Base-by-base conservation (phyloP, 495 filamentous ascomycete genomes). In the Trichoderma virens region DNA sequence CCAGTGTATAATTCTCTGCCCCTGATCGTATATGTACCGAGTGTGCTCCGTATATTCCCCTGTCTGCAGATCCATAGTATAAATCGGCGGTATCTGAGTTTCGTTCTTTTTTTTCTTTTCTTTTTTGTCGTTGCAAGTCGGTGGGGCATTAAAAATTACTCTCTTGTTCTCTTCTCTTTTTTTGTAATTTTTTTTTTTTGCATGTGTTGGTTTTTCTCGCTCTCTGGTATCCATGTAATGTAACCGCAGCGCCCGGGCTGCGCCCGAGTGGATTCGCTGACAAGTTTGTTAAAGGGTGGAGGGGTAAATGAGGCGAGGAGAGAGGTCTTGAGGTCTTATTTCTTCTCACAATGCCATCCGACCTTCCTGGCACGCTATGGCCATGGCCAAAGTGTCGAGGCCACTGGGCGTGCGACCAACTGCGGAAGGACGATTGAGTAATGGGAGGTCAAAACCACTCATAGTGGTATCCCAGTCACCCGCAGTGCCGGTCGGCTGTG, bases 391-490 rank as follows among this genome's bases (percentile, higher is more conserved):
- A 30, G 60, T 25, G 34, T 65, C 60, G 30, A 65, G 45, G 13
- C 64, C 64, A 31, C 43, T 65, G 64, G 59, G 61, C 16, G 43
- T 31, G 18, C 41, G 35, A 32, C 60, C 51, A 2, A 63, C 65
- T 0, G 69, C 70, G 25, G 64, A 68, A 4, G 77, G 75, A 9
- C 76, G 76, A 32, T 69, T 68, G 67, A 74, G 70, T 0, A 78
- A 66, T 51, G 77, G 75, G 13, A 71, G 27, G 63, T 74, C 74
- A n/a, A 80, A 72, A 11, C 72, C 70, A 20, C 76, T 70, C 76
- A 79, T 75, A 13, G 6, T 13, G 13, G 34, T 7, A 45, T 79
- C 78, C 75, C 75, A 79, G 35, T 70, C 70, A 41, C 73, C 71
- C 18, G 32, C n/a, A 18, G 30, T 18, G 61, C 61, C 35, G 25